Base-by-base conservation (phyloP, 1,139 yeast species). In the Debaryomycetaceae sp. region DNA sequence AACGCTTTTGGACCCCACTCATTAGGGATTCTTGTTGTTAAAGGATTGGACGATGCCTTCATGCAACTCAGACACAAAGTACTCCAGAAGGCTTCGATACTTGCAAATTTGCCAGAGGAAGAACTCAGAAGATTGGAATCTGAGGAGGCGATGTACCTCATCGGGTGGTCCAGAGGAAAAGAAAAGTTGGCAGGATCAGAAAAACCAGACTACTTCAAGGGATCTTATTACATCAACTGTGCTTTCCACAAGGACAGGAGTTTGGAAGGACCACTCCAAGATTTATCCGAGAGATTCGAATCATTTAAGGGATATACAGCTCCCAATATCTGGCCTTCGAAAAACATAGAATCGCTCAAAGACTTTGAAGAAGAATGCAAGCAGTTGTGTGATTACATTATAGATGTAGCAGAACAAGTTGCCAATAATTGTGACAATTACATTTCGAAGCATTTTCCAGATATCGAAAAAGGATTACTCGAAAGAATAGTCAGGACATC, bases 131-230 rank as follows among this genome's bases (percentile, higher is more conserved):
- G 51, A 20, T 60, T 81, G 42, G 84, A 80, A 54, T 63, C 66
- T 29, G 76, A 76, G 23, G 82, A 77, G 45, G 55, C 69, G 5
- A 55, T 55, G 48, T 82, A 83, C 78, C 60, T 81, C 5, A 75
- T 78, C 0, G 87, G 87, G 0, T 82, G 87, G 87, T 80, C 86
- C n/a, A 62, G 80, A 40, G 87, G 87, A 0, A 76, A 75, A 45
- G 87, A 82, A 52, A 71, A 62, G 39, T 66, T 82, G 35, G 62
- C 62, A 6, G 41, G 49, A 6, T 54, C 63, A 4, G 75, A 71
- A 1, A 56, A 61, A 38, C 80, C 80, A 0, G 87, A 82, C 54
- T 61, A 54, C 40, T 65, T 72, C 44, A 82, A 82, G 53, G 87
- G 87, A 4, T 80, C 85, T 1, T 82, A 63, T 55, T 82, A 82